Evolutionary conservation across 306 rosid species (phyloP).

Genomic region (Arachis hypogaea): DNA sequence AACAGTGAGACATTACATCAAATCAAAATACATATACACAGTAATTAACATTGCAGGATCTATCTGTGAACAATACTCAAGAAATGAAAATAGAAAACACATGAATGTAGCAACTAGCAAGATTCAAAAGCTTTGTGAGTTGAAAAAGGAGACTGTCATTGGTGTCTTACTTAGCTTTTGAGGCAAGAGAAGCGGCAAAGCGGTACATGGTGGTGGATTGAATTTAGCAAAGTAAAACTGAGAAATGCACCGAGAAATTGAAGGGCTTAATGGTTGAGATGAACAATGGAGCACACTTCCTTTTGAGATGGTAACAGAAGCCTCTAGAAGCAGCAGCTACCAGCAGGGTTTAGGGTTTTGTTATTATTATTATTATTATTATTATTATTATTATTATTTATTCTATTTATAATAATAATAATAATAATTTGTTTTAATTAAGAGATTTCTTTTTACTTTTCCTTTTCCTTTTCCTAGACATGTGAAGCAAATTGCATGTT

Average conservation of each 20-base stretch:
- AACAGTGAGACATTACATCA: background rate
- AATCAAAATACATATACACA: background rate
- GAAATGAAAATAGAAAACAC: too few relatives aligned
- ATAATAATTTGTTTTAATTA: too few relatives aligned
- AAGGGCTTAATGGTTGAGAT: conserved; percentile 8
- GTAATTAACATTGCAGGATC: too few relatives aligned
- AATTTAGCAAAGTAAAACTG: background rate
- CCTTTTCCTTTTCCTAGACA: too few relatives aligned
- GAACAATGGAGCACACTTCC: conserved; percentile 15
- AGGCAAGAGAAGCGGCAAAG: conserved; percentile 77
- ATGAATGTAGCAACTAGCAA: too few relatives aligned
- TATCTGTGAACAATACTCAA: too few relatives aligned
- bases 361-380: too few relatives aligned
- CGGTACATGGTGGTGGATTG: conserved; percentile 64
- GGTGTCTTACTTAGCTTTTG: conserved; percentile 71
- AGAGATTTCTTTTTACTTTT: too few relatives aligned
- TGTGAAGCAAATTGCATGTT: too few relatives aligned
- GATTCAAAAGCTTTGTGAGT: too few relatives aligned
- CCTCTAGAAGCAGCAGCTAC: conserved; percentile 62
- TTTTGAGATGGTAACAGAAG: conserved; percentile 54
- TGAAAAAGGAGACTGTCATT: background rate
- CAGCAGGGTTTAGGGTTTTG: conserved; percentile 83
- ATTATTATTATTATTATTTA: too few relatives aligned
- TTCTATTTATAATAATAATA: too few relatives aligned
- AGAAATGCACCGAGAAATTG: background rate